Base-by-base conservation (phyloP, 306 rosid species). In the Glycine tomentella region DNA sequence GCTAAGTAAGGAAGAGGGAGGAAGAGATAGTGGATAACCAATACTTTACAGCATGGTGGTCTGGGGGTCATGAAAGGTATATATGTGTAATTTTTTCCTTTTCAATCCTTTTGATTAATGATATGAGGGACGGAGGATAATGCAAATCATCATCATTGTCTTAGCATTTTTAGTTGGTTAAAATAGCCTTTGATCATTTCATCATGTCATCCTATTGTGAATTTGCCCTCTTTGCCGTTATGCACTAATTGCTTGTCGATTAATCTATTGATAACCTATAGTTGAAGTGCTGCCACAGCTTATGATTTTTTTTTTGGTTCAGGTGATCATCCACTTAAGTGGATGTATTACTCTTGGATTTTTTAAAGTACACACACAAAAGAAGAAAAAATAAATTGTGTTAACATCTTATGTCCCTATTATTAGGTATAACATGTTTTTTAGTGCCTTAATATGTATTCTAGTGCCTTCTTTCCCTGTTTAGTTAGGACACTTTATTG, bases 111-210 rank as follows among this genome's bases (percentile, higher is more conserved):
- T 25, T 76, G 80, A 80, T 75, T 72, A 88, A 89, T 88, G 83
- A 85, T 25, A 25, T 82, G 78, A 63, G 86, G 83, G 85, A 87
- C 57, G 51, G 80, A 84, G 65, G 90, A 80, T 76, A 84, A 73
- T 87, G 90, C 90, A 84, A 77, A 86, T 90, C 88, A 83, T 90
- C 88, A 83, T 87, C 87, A 84, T 84, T 90, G 88, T 89, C 89
- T 86, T 69, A 78, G 57, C 84, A 82, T 50, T 86, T 77, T 73
- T 13, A 69, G 80, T 85, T 50, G 74, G 69, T 56, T 86, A 40
- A 57, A 25, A 85, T 61, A 52, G 66, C 84, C 48, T 83, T 53
- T 71, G 33, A 62, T 57, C 48, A 63, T 49, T 65, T 67, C 74
- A 69, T 76, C 46, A 69, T 76, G 66, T 68, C 56, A 56, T 69